Percentiles rank a stretch among this genome's conserved stretches.
Evolutionary conservation across 306 rosid genomes (phyloP).

Genomic region (Lathyrus sativus): DNA sequence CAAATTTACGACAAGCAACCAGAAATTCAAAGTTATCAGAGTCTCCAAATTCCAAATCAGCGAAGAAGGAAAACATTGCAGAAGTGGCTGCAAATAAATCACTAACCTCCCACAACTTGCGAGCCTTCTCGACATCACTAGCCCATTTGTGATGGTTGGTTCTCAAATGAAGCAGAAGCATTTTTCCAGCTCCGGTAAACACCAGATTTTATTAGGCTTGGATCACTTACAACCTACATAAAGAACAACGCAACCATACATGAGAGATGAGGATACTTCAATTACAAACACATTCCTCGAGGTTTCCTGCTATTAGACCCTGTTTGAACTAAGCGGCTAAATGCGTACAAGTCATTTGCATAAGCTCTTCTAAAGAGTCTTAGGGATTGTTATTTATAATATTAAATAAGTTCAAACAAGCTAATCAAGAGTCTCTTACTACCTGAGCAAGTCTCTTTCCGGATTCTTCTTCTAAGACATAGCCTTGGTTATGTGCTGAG

Average conservation of each 20-base stretch:
- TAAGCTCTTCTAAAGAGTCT: background rate
- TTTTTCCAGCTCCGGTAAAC: constrained; percentile 99
- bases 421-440: background rate
- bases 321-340: background rate
- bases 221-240: constrained; percentile 86
- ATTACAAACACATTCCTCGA: too few relatives aligned
- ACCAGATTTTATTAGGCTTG: constrained; percentile 93
- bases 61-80: too few relatives aligned
- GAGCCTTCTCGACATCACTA: constrained; percentile 81
- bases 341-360: background rate
- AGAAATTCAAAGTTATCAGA: too few relatives aligned
- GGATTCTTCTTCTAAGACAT: constrained; percentile 89
- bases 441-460: constrained; percentile 99
- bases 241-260: constrained; percentile 24
- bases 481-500: constrained; percentile 96
- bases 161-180: constrained; percentile 87
- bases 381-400: background rate
- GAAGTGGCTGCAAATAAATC: too few relatives aligned
- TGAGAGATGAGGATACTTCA: too few relatives aligned
- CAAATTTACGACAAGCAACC: too few relatives aligned
- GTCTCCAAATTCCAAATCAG: too few relatives aligned
- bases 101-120: too few relatives aligned
- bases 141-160: constrained; percentile 89
- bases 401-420: background rate
- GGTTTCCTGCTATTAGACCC: constrained; percentile 12